These are phyloP conservation scores for Botryotinia globosa DNA, from an alignment of 2,329 filamentous ascomycete genomes.

Conservation along the genomic window DNA sequence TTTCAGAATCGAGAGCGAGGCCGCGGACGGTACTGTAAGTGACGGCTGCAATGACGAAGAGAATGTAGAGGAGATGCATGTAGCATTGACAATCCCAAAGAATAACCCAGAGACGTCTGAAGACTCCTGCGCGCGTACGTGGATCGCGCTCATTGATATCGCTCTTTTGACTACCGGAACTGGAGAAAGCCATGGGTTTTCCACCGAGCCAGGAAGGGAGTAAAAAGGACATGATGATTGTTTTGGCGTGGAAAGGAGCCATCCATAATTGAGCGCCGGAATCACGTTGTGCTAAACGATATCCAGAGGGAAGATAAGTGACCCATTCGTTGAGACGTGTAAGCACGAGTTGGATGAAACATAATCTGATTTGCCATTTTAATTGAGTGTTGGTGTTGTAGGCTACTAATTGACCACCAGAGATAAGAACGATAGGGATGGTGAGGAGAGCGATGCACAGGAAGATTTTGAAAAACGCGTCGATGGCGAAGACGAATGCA, in stretches of 20 bases:
- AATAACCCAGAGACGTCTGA: constrained; percentile 52
- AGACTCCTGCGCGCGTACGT: constrained; percentile 50
- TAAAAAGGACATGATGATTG: constrained; percentile 56
- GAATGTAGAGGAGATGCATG: constrained; percentile 48
- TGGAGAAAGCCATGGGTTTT: constrained; percentile 56
- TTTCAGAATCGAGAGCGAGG: constrained; percentile 48
- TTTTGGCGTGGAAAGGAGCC: constrained; percentile 59
- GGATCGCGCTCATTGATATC: constrained; percentile 57
- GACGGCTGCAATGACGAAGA: constrained; percentile 44
- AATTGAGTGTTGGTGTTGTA: constrained; percentile 53
- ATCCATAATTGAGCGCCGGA: constrained; percentile 59
- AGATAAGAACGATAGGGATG: constrained; percentile 57
- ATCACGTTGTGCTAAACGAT: constrained; percentile 57
- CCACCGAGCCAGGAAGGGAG: constrained; percentile 60
- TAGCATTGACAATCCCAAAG: constrained; percentile 54
- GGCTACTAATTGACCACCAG: constrained; percentile 56
- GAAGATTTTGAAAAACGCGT: constrained; percentile 55
- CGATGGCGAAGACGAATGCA: constrained; percentile 55
- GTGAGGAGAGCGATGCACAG: constrained; percentile 54
- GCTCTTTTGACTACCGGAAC: constrained; percentile 56
- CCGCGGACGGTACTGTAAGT: constrained; percentile 43
- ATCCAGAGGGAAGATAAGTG: constrained; percentile 58
- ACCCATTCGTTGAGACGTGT: constrained; percentile 56
- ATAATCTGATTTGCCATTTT: constrained; percentile 56
- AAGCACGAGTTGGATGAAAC: constrained; percentile 49